A percentile compares a stretch with the other conserved stretches of the same genome.
These are phyloP conservation scores for Venturia pyrina DNA, from an alignment of 2,329 filamentous ascomycete genomes.

Conservation along the genomic window DNA sequence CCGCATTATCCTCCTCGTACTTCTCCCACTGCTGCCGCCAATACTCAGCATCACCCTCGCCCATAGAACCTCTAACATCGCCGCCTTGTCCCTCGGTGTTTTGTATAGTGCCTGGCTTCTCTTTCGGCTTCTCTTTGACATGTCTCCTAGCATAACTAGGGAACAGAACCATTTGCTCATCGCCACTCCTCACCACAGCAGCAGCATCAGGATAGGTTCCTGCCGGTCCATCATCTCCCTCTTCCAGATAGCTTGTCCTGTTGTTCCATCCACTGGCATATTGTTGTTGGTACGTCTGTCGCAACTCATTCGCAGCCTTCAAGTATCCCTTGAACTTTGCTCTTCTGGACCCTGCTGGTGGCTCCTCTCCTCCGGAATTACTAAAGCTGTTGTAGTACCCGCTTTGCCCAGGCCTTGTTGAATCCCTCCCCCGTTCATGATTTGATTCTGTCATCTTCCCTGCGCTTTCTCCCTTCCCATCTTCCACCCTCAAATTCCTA, in stretches of 20 bases:
- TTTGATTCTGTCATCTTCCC: conserved; percentile 21
- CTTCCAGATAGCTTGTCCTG: conserved; percentile 33
- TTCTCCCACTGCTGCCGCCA: conserved; percentile 72
- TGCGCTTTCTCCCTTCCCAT: conserved; percentile 18
- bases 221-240: conserved; percentile 45
- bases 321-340: conserved; percentile 67
- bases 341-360: conserved; percentile 60
- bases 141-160: conserved; percentile 83
- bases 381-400: not conserved
- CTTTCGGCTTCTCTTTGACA: conserved; percentile 33
- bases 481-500: not conserved
- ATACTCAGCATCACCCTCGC: conserved; percentile 56
- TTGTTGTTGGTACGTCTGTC: conserved; percentile 54
- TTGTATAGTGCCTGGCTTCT: conserved; percentile 28
- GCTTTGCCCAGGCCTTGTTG: not conserved
- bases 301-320: conserved; percentile 60
- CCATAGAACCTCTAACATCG: conserved; percentile 33
- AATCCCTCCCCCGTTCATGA: too few species aligned
- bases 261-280: conserved; percentile 37
- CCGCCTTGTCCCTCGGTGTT: conserved; percentile 29
- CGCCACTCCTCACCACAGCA: conserved; percentile 60
- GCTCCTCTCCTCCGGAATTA: conserved; percentile 25
- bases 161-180: conserved; percentile 90
- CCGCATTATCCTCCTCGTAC: conserved; percentile 69
- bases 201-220: conserved; percentile 75